Base-by-base conservation (phyloP, 225 moss, liverwort and hornwort species). In the Antitrichia curtipendula region DNA sequence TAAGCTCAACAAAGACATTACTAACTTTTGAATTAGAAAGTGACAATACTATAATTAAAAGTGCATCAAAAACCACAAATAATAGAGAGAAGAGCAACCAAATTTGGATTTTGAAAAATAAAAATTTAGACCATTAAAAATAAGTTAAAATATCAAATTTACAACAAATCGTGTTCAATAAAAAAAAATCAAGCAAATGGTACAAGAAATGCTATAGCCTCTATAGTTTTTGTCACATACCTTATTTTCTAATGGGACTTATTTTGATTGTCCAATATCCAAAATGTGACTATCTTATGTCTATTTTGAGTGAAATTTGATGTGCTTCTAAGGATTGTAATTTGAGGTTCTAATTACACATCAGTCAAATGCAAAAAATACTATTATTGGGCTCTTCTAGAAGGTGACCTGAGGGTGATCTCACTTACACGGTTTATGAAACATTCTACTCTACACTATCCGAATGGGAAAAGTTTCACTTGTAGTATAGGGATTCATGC, bases 121-220 rank as follows among this genome's bases (percentile, higher is more conserved):
- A 10, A 11, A 66, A 20, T 21, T 66, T 11, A 5, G 1, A 5
- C 20, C n/a, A n/a, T 20, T 20, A n/a, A 66, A 66, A 65, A 2
- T 19, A 65, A 36, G 10, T 19, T 36, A 11, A 36, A 66, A 21
- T n/a, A 21, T 12, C 2, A n/a, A 66, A 20, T 66, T n/a, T 66
- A 66, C 3, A 21, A 2, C 11, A n/a, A n/a, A 6, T 66, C 21
- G n/a, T 66, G n/a, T 36, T 11, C 3, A 36, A 20, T 34, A 20
- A 17, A 36, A 10, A 16, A 65, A 36, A 36, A 65, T 65, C 19
- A 65, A 34, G 36, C 8, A 65, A 65, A 36, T 36, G 19, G 19
- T 3, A n/a, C 2, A 6, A 0, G 9, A 9, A n/a, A 21, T n/a
- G 11, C 0, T n/a, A 22, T 21, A 66, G n/a, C 21, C 1, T 66